Conservation (phyloP, 2,329 filamentous ascomycete genomes). For the Verticillium tricorpus region DNA sequence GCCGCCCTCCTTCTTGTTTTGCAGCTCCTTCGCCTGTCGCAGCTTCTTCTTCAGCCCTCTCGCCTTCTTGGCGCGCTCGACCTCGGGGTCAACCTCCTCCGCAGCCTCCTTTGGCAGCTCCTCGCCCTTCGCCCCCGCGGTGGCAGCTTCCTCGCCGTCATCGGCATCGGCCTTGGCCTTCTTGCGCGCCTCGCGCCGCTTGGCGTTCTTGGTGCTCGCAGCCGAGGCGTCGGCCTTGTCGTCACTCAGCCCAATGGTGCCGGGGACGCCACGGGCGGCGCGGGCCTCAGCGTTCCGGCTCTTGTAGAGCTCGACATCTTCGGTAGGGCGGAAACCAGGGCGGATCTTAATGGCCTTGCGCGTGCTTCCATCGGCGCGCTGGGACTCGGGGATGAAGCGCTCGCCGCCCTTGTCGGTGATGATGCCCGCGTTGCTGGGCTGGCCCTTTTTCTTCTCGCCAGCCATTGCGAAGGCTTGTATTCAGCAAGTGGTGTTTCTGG, state of each 20-base stretch:
- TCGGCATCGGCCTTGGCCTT: conserved; percentile 53
- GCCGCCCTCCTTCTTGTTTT: conserved; percentile 85
- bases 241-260: conserved; percentile 57
- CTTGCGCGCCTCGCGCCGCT: conserved; percentile 55
- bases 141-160: conserved; percentile 40
- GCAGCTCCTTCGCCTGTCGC: conserved; percentile 85
- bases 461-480: background rate
- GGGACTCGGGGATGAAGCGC: conserved; percentile 83
- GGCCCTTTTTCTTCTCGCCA: conserved; percentile 11
- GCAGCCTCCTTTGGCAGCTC: conserved; percentile 20
- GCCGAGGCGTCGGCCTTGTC: conserved; percentile 42
- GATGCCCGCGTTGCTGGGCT: conserved; percentile 64
- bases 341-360: conserved; percentile 91
- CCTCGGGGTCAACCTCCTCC: conserved; percentile 60
- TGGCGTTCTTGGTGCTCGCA: conserved; percentile 79
- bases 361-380: conserved; percentile 83
- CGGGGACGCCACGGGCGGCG: conserved; percentile 64
- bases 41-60: conserved; percentile 91
- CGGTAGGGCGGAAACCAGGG: conserved; percentile 87
- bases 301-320: conserved; percentile 95
- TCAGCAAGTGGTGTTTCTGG: background rate
- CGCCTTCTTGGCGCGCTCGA: conserved; percentile 87
- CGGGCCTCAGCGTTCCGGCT: conserved; percentile 82
- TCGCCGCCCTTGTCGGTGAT: conserved; percentile 73
- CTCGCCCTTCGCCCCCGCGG: conserved; percentile 8